Conservation (phyloP, 768 basidiomycete genomes). For the Hypsizygus marmoreus region DNA sequence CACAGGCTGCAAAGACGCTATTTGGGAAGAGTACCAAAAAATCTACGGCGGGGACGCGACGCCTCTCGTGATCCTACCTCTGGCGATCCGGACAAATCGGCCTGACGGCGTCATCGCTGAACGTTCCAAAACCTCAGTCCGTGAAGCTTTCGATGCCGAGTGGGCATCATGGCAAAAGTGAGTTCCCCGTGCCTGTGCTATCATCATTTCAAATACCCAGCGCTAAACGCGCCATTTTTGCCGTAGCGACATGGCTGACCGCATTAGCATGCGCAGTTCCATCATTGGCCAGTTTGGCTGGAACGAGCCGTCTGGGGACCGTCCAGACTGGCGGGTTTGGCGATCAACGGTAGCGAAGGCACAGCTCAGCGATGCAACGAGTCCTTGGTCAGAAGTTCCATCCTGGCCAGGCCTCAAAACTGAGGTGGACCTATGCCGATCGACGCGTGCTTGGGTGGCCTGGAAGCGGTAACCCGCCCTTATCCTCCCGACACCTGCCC, state of each 20-base stretch:
- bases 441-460: conserved; percentile 58
- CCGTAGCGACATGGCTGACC: conserved; percentile 73
- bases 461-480: conserved; percentile 36
- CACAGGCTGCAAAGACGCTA: conserved; percentile 65
- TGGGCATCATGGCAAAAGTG: conserved; percentile 76
- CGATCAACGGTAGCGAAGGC: conserved; percentile 39
- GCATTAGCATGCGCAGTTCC: conserved; percentile 58
- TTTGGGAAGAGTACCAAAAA: conserved; percentile 63
- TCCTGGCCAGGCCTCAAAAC: conserved; percentile 3
- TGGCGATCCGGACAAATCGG: conserved; percentile 38
- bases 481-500: background rate
- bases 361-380: conserved; percentile 13
- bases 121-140: conserved; percentile 31
- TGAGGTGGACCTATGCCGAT: conserved; percentile 44
- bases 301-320: conserved; percentile 49
- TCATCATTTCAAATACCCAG: background rate
- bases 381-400: conserved; percentile 1
- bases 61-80: conserved; percentile 36
- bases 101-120: conserved; percentile 20
- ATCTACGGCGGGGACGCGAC: conserved; percentile 44
- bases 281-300: conserved; percentile 52
- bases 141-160: conserved; percentile 64
- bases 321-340: conserved; percentile 58
- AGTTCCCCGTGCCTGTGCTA: conserved; percentile 21
- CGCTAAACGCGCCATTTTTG: too few relatives aligned